phyloP scores from a whole-genome alignment of 352 stramenopile genomes.

The Phytopythium aichiense region DNA sequence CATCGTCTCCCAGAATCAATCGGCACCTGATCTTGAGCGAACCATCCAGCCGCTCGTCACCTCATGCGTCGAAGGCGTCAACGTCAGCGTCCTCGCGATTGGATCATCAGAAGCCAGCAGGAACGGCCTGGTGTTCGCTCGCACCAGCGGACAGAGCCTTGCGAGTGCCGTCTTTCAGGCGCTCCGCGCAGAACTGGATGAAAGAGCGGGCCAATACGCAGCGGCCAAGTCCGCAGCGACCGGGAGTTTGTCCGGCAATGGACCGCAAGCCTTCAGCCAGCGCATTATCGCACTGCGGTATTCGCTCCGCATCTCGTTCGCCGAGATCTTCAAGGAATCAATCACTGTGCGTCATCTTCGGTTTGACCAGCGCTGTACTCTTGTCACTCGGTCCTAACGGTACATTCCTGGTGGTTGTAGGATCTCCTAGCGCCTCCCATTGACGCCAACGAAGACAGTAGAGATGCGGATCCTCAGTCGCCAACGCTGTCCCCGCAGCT shows the following conservation, averaged over 20 bases:
- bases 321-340: constrained; percentile 52
- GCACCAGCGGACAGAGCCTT: constrained; percentile 24
- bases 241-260: not conserved
- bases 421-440: constrained; percentile 17
- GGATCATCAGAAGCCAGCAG: constrained; percentile 35
- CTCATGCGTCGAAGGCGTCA: constrained; percentile 48
- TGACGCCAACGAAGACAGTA: constrained; percentile 1
- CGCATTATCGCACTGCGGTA: constrained; percentile 17
- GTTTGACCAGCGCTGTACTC: not conserved
- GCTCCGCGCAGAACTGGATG: constrained; percentile 15
- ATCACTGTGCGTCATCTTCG: constrained; percentile 23
- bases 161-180: constrained; percentile 26
- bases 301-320: constrained; percentile 38
- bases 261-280: not conserved
- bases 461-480: not conserved
- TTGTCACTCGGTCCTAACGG: not conserved
- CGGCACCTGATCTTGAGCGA: constrained; percentile 33
- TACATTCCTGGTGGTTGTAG: constrained; percentile 6
- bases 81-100: constrained; percentile 36
- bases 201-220: not conserved
- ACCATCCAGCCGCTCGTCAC: constrained; percentile 34
- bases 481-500: constrained; percentile 14
- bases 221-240: not conserved
- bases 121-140: constrained; percentile 33
- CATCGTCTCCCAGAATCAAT: constrained; percentile 32